Percentiles rank a stretch among this genome's conserved stretches.
Evolutionary conservation across 345 rosid genomes (phyloP).

Genomic region (Gossypium arboreum): DNA sequence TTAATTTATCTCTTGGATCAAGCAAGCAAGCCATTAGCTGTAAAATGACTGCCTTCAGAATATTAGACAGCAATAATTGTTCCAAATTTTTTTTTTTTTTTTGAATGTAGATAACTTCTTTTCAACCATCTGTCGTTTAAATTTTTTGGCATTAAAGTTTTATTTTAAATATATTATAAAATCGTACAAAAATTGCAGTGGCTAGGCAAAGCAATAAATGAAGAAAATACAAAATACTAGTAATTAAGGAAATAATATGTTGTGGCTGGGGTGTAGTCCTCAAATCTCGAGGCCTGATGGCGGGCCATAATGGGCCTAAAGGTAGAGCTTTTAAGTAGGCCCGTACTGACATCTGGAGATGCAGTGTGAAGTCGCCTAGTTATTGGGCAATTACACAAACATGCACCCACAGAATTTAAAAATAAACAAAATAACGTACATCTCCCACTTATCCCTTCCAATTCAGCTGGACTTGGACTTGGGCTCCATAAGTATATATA

Average conservation of each 20-base stretch:
- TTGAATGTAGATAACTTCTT: too few relatives aligned
- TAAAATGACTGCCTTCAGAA: too few relatives aligned
- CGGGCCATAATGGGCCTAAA: neutral
- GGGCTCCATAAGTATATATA: neutral
- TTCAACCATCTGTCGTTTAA: too few relatives aligned
- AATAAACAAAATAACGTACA: neutral
- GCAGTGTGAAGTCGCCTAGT: neutral
- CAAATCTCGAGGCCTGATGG: neutral
- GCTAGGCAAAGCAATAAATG: neutral
- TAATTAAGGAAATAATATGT: neutral
- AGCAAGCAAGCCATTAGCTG: too few relatives aligned
- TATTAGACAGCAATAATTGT: too few relatives aligned
- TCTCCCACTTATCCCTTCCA: neutral
- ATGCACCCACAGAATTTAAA: neutral
- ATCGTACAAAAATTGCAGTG: too few relatives aligned
- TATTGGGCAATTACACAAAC: neutral
- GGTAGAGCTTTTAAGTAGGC: neutral
- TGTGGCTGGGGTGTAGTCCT: neutral
- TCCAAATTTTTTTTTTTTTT: too few relatives aligned
- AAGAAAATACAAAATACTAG: neutral
- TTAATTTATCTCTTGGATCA: neutral
- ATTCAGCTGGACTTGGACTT: neutral
- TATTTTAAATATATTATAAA: too few relatives aligned
- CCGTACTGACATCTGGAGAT: neutral
- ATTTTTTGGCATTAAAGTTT: neutral